phyloP scores from a whole-genome alignment of 176 grass and related monocot genomes.

The Rhynchospora breviuscula region DNA sequence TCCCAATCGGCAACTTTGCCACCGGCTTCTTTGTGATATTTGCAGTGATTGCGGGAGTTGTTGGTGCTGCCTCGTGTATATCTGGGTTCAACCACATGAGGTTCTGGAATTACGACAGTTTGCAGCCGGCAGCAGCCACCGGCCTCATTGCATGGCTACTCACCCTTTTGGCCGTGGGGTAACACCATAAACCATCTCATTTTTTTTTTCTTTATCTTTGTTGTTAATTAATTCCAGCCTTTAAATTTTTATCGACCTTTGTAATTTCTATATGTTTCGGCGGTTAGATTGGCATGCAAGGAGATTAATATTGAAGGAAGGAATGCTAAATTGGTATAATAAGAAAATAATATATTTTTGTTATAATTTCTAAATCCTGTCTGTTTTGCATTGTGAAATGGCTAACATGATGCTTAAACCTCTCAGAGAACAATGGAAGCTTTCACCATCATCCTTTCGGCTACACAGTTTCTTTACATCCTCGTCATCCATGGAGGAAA shows the following conservation, averaged over 20 bases:
- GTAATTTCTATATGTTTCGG: neutral
- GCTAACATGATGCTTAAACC: neutral
- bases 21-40: slow-evolving; percentile 93
- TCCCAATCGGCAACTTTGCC: slow-evolving; percentile 84
- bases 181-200: neutral
- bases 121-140: slow-evolving; percentile 44
- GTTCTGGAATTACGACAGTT: slow-evolving; percentile 57
- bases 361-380: neutral
- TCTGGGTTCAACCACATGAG: slow-evolving; percentile 55
- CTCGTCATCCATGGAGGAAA: slow-evolving; percentile 41
- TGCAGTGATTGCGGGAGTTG: slow-evolving; percentile 51
- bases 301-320: slow-evolving; percentile 58
- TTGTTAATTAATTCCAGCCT: neutral
- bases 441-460: slow-evolving; percentile 69
- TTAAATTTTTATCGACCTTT: neutral
- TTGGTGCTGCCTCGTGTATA: slow-evolving; percentile 52
- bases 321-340: slow-evolving; percentile 62
- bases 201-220: neutral
- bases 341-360: neutral
- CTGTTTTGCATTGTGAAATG: neutral
- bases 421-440: slow-evolving; percentile 81
- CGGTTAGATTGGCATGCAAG: slow-evolving; percentile 56
- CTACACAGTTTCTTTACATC: slow-evolving; percentile 69
- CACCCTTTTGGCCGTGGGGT: slow-evolving; percentile 76
- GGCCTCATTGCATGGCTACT: slow-evolving; percentile 57